Evolutionary conservation across 306 rosid species (phyloP).

Genomic region (Senna siamea): DNA sequence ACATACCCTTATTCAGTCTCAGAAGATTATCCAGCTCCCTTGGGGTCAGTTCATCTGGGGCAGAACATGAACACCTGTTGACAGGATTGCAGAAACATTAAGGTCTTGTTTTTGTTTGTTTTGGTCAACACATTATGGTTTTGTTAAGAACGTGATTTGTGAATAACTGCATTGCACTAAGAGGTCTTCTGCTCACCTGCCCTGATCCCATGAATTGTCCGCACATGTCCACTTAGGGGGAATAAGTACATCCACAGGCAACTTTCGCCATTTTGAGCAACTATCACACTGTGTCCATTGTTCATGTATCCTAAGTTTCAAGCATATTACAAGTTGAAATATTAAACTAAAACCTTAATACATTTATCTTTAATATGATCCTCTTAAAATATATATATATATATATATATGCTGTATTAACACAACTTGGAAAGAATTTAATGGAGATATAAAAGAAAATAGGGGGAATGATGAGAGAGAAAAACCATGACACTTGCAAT

Average conservation of each 20-base stretch:
- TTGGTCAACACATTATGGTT: no score
- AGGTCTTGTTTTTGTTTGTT: not conserved
- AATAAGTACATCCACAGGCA: conserved; percentile 82
- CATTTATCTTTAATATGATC: not conserved
- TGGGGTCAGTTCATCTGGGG: conserved; percentile 79
- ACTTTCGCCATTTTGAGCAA: conserved; percentile 92
- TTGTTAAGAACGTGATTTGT: conserved; percentile 20
- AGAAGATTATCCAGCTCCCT: conserved; percentile 84
- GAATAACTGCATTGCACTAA: conserved; percentile 10
- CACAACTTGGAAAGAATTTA: not conserved
- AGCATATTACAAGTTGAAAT: conserved; percentile 39
- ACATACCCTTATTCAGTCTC: conserved; percentile 76
- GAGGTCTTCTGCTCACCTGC: conserved; percentile 66
- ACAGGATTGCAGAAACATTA: conserved; percentile 40
- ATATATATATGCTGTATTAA: not conserved
- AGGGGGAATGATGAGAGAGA: not conserved
- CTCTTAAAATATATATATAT: not conserved
- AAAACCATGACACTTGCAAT: not conserved
- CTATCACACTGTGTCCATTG: conserved; percentile 97
- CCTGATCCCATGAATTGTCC: conserved; percentile 87
- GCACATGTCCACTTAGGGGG: conserved; percentile 87
- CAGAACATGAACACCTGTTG: conserved; percentile 85
- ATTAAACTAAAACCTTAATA: conserved; percentile 17
- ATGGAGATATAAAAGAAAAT: not conserved
- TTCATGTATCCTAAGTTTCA: conserved; percentile 75